Conservation (phyloP, 179 eudicot species). For the Drosera spatulata region DNA sequence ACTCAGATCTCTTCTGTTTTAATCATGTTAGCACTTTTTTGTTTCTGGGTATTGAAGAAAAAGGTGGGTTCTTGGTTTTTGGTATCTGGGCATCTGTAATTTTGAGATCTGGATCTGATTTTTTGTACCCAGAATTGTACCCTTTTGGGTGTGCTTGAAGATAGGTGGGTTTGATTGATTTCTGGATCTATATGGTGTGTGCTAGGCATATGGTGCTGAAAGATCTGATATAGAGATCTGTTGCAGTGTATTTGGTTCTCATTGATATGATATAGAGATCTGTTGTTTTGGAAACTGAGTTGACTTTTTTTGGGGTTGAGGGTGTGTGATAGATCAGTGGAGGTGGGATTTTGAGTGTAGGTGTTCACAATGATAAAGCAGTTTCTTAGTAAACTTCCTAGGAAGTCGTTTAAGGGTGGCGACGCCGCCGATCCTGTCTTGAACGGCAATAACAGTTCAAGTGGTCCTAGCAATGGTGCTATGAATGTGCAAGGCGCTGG, state of each 20-base stretch:
- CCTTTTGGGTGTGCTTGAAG: no score
- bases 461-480: conserved; percentile 19
- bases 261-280: not conserved
- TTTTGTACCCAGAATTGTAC: no score
- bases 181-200: no score
- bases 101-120: no score
- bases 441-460: conserved; percentile 13
- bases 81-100: no score
- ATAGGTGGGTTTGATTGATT: no score
- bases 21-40: no score
- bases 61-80: no score
- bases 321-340: not conserved
- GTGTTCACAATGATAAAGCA: conserved; percentile 67
- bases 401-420: conserved; percentile 41
- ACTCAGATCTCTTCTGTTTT: no score
- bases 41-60: no score
- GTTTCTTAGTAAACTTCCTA: conserved; percentile 61
- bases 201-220: no score
- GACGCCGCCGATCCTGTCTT: conserved; percentile 30
- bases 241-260: not conserved
- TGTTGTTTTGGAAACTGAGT: not conserved
- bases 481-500: conserved; percentile 21
- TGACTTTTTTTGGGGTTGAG: not conserved
- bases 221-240: not conserved
- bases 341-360: no score